Percentiles rank a stretch among this genome's conserved stretches.
Evolutionary conservation across 345 rosid species (phyloP).

Genomic region (Mangifera indica): DNA sequence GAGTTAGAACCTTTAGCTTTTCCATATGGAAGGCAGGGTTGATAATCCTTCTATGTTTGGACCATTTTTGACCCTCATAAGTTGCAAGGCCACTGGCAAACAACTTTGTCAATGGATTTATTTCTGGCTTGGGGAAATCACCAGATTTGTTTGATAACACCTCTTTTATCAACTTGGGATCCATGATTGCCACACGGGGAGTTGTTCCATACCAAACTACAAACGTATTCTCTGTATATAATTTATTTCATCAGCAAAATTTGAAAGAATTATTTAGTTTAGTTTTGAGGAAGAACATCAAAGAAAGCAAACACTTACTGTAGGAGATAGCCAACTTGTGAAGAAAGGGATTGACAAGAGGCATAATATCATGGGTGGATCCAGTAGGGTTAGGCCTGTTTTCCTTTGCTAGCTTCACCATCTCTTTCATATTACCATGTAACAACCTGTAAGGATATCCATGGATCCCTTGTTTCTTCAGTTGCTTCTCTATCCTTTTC

Average conservation of each 20-base stretch:
- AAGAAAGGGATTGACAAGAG: constrained; percentile 30
- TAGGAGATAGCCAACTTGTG: constrained; percentile 6
- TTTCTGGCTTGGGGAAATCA: constrained; percentile 25
- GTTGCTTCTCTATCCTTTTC: constrained; percentile 26
- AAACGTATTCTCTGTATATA: constrained; percentile 24
- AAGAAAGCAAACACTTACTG: constrained; percentile 12
- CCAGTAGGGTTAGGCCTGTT: constrained; percentile 5
- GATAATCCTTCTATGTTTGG: constrained; percentile 32
- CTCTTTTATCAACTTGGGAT: constrained; percentile 32
- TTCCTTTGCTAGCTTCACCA: constrained; percentile 21
- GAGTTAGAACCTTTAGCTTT: constrained; percentile 29
- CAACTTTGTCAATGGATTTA: constrained; percentile 14
- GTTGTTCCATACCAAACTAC: constrained; percentile 27
- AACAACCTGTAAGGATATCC: constrained; percentile 22
- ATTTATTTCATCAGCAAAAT: not conserved
- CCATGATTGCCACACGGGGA: constrained; percentile 30
- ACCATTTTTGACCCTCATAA: constrained; percentile 33
- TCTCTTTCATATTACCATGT: constrained; percentile 23
- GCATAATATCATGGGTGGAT: constrained; percentile 22
- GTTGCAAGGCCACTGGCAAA: constrained; percentile 30
- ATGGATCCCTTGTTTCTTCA: constrained; percentile 27
- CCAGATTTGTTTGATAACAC: constrained; percentile 24
- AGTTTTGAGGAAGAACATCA: not conserved
- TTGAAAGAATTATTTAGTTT: too few species aligned
- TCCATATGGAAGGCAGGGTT: constrained; percentile 33